Conservation (phyloP, 2,329 filamentous ascomycete genomes). For the Claviceps humidiphila region DNA sequence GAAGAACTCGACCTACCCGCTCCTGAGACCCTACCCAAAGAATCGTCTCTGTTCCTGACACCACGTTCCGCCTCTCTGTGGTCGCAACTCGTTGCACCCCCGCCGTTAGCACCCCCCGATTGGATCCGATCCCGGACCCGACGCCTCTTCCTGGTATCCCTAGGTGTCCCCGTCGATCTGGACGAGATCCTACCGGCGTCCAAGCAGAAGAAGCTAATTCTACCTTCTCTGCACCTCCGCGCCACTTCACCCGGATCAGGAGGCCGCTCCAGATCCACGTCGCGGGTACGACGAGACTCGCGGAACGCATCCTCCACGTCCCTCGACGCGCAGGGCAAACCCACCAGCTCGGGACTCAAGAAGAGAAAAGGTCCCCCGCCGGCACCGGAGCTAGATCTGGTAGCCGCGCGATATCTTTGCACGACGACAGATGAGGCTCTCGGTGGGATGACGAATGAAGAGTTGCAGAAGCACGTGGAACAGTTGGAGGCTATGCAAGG, state of each 20-base stretch:
- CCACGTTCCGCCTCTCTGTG: slow-evolving; percentile 82
- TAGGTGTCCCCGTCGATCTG: slow-evolving; percentile 89
- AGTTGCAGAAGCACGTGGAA: slow-evolving; percentile 59
- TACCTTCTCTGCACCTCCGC: slow-evolving; percentile 73
- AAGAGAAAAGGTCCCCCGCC: slow-evolving; percentile 47
- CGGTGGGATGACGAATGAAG: slow-evolving; percentile 61
- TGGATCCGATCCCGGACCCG: slow-evolving; percentile 96
- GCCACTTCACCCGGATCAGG: slow-evolving; percentile 42
- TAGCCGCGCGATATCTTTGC: slow-evolving; percentile 65
- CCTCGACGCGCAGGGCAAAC: slow-evolving; percentile 44
- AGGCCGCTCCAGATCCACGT: slow-evolving; percentile 36
- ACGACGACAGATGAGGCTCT: slow-evolving; percentile 75
- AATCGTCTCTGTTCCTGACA: slow-evolving; percentile 62
- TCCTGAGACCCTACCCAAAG: slow-evolving; percentile 36
- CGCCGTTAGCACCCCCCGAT: slow-evolving; percentile 86
- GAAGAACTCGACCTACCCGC: slow-evolving; percentile 38
- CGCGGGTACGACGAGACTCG: slow-evolving; percentile 32
- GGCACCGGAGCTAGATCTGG: slow-evolving; percentile 65
- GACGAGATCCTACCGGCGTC: slow-evolving; percentile 95
- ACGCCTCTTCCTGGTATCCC: slow-evolving; percentile 84
- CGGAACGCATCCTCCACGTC: slow-evolving; percentile 44
- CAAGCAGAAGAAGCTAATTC: slow-evolving; percentile 93
- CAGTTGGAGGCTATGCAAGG: slow-evolving; percentile 56
- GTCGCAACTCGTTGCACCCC: slow-evolving; percentile 91
- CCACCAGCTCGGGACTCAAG: slow-evolving; percentile 23